A percentile compares a stretch with the other conserved stretches of the same genome.
These are phyloP conservation scores for Skeletonema tropicum DNA, from an alignment of 108 stramenopile genomes.

Conservation along the genomic window DNA sequence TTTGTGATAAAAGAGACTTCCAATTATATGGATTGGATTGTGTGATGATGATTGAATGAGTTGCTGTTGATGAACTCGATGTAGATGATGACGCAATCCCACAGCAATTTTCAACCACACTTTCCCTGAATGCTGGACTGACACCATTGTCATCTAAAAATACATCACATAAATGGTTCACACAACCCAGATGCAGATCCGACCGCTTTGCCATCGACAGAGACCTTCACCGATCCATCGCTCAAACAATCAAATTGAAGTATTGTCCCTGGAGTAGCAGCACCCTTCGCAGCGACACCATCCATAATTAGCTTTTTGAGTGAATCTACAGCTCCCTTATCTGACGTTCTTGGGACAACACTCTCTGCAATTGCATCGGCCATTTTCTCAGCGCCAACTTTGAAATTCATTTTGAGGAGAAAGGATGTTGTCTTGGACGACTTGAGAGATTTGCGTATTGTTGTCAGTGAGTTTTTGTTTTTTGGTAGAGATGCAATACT, in stretches of 20 bases:
- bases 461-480: conserved; percentile 51
- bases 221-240: conserved; percentile 59
- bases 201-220: conserved; percentile 72
- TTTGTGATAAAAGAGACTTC: conserved; percentile 5
- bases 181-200: conserved; percentile 66
- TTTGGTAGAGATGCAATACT: conserved; percentile 48
- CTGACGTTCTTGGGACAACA: conserved; percentile 68
- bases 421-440: conserved; percentile 58
- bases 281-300: conserved; percentile 68
- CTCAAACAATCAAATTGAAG: conserved; percentile 73
- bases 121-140: conserved; percentile 62
- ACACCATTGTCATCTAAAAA: conserved; percentile 85
- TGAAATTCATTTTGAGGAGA: conserved; percentile 82
- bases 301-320: conserved; percentile 73
- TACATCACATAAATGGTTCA: conserved; percentile 81
- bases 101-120: conserved; percentile 74
- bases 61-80: not conserved
- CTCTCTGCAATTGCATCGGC: conserved; percentile 82
- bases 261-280: conserved; percentile 73
- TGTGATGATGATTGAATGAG: not conserved
- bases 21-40: not conserved
- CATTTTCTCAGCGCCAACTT: conserved; percentile 89
- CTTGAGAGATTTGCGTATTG: conserved; percentile 62
- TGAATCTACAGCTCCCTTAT: conserved; percentile 52
- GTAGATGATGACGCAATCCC: not conserved